Evolutionary conservation across 805 yeast species (phyloP), one percentile per base, ranked within the genome.

Genomic region (Clavispora phyllophila): DNA sequence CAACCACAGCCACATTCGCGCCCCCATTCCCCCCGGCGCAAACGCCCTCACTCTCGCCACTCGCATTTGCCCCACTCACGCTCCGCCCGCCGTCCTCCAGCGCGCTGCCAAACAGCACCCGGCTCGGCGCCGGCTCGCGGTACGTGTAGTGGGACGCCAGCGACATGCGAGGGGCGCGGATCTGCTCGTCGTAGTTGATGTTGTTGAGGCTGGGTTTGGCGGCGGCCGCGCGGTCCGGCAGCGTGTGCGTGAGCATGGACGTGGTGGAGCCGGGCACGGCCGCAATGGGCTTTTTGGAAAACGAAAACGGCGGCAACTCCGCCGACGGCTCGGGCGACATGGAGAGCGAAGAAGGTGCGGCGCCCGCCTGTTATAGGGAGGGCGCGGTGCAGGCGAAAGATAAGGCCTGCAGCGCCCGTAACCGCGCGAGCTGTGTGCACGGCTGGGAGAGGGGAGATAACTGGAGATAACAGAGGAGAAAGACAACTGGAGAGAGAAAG

Each of bases 151-250:
- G 58, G 35, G 54, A 57, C 40, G 56, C 52, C 48, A 49, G 65
- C n/a, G 70, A 64, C 76, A 75, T 72, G 39, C 79, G 55, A 9
- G 81, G 81, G 27, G 79, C 79, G 44, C 81, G 56, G 38, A 76
- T 77, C 50, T 75, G 76, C 45, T 76, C 79, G 49, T 76, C 77
- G 48, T 75, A 76, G 54, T 76, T 69, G 45, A 70, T 49, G 39
- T 51, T 49, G 36, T 51, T 51, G 35, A 45, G 42, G 15, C 39
- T 43, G 23, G 55, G 55, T 43, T 37, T 50, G 33, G 41, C 39
- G 14, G 23, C 39, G 4, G 47, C 49, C n/a, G 33, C 29, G 12
- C 37, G 17, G 13, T 26, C 39, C 9, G 18, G 26, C 20, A 43
- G 41, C 18, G 32, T 28, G 20, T 28, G 32, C 12, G 32, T 28